A percentile compares a stretch with the other conserved stretches of the same genome.
Conservation (phyloP, 177 flowering plant species). For the Viscum album region DNA sequence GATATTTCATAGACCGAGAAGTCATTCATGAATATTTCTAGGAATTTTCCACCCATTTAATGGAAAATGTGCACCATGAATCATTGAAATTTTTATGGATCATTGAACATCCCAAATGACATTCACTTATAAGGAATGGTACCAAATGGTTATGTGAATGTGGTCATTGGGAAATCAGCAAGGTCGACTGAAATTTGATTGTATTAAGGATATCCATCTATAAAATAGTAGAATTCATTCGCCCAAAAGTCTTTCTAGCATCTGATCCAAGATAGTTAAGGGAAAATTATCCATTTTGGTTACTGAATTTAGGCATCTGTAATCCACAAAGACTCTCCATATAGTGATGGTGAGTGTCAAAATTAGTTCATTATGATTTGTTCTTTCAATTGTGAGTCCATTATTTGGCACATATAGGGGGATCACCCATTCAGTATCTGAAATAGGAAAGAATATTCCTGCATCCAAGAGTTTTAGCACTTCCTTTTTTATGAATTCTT, state of each 20-base stretch:
- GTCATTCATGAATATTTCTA: not conserved
- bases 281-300: no score
- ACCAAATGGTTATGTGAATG: not conserved
- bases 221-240: not conserved
- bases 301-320: no score
- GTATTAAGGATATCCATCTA: not conserved
- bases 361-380: no score
- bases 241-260: not conserved
- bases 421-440: no score
- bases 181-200: not conserved
- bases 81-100: not conserved
- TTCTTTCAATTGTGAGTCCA: no score
- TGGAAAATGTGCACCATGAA: not conserved
- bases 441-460: no score
- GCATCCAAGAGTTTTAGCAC: no score
- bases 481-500: no score
- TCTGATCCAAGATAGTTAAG: no score
- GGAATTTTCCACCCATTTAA: not conserved
- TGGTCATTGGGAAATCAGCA: not conserved
- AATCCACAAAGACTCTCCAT: no score
- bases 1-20: not conserved
- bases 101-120: not conserved
- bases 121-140: not conserved
- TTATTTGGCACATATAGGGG: no score
- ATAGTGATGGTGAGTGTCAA: no score